phyloP scores from a whole-genome alignment of 768 basidiomycete species.

The Pisolithus albus region DNA sequence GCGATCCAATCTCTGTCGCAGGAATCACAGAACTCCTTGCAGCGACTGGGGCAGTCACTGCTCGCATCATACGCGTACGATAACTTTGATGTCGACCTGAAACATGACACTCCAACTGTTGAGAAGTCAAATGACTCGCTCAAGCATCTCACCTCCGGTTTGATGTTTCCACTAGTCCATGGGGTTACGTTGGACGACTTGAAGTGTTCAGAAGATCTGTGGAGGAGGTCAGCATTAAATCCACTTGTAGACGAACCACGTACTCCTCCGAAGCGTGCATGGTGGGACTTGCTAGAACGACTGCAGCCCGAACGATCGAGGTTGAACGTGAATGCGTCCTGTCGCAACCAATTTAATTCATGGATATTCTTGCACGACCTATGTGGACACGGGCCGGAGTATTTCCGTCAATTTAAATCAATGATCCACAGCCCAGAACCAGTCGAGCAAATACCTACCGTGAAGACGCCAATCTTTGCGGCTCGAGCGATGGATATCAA shows the following conservation, averaged over 20 bases:
- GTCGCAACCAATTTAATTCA: too few species aligned
- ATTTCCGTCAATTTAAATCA: too few species aligned
- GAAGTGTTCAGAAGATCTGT: conserved; percentile 27
- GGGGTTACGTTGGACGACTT: conserved; percentile 21
- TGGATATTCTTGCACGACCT: too few species aligned
- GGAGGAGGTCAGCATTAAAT: conserved; percentile 25
- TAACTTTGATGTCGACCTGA: conserved; percentile 38
- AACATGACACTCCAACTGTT: conserved; percentile 22
- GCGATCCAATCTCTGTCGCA: conserved; percentile 20
- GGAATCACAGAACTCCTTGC: conserved; percentile 12
- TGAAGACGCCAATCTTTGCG: too few species aligned
- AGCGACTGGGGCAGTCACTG: conserved; percentile 19
- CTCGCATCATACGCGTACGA: conserved; percentile 31
- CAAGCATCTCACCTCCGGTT: conserved; percentile 20
- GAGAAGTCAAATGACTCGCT: conserved; percentile 21
- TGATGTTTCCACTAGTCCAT: conserved; percentile 17
- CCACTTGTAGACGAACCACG: neutral
- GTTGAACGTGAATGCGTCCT: too few species aligned
- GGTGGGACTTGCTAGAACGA: too few species aligned
- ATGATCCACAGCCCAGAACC: too few species aligned
- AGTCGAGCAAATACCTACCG: too few species aligned
- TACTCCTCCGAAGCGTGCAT: too few species aligned
- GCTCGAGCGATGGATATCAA: too few species aligned
- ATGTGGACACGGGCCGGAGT: too few species aligned
- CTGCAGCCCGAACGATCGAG: too few species aligned